Percentiles rank a stretch among this genome's conserved stretches.
phyloP scores from a whole-genome alignment of 768 basidiomycete genomes.

The Panaeolus cyanescens region DNA sequence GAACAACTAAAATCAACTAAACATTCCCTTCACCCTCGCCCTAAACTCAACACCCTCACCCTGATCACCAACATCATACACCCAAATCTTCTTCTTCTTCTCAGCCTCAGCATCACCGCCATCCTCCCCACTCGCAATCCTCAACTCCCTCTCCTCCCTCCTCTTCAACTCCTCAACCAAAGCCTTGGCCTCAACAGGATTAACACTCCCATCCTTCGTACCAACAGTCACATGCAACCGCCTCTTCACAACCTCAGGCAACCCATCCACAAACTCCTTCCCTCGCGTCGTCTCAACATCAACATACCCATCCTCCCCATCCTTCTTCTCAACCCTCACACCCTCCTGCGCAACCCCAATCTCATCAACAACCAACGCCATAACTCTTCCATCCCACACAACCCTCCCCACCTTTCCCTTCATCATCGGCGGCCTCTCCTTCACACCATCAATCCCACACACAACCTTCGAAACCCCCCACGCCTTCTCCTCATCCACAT shows the following conservation, averaged over 20 bases:
- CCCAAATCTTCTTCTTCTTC: neutral
- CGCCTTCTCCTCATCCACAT: constrained; percentile 22
- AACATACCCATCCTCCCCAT: constrained; percentile 19
- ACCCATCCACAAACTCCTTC: constrained; percentile 43
- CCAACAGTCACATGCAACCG: constrained; percentile 89
- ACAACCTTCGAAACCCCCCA: constrained; percentile 56
- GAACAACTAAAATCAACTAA: neutral
- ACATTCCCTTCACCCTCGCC: constrained; percentile 1
- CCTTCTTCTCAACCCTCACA: constrained; percentile 2
- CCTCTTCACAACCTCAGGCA: constrained; percentile 48
- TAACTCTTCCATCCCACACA: constrained; percentile 77
- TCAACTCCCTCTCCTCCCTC: constrained; percentile 3
- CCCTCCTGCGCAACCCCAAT: constrained; percentile 35
- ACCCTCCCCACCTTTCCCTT: constrained; percentile 60
- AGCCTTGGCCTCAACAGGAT: constrained; percentile 67
- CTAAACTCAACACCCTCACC: neutral
- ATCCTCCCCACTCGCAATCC: neutral
- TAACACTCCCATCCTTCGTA: constrained; percentile 51
- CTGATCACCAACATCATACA: neutral
- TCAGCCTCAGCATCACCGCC: neutral
- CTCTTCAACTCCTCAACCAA: constrained; percentile 43
- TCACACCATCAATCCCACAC: constrained; percentile 21
- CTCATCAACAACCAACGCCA: constrained; percentile 76
- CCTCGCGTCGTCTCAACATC: constrained; percentile 17
- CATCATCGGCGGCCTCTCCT: constrained; percentile 52